Conservation (phyloP, 2,329 filamentous ascomycete genomes). For the Ascochyta viciae-villosae region DNA sequence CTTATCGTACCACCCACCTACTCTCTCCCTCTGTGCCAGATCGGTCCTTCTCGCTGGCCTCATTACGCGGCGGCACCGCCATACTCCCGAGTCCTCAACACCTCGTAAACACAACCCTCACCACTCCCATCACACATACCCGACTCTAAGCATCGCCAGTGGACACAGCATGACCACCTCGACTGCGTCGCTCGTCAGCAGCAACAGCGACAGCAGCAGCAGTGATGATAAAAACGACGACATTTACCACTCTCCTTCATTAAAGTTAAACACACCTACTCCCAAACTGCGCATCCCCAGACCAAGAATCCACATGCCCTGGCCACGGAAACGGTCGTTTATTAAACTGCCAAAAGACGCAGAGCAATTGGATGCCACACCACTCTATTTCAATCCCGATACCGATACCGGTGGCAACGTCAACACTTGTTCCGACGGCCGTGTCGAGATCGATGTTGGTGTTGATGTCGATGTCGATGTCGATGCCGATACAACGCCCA, state of each 20-base stretch:
- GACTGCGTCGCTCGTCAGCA: background rate
- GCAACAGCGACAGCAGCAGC: background rate
- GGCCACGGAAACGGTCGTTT: background rate
- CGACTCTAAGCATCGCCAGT: no score
- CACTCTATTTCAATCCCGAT: background rate
- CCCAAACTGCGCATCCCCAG: background rate
- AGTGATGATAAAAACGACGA: no score
- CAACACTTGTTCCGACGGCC: no score
- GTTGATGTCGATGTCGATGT: no score
- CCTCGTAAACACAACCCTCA: background rate
- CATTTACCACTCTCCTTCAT: no score
- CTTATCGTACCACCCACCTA: background rate
- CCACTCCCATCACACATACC: no score
- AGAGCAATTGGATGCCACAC: background rate
- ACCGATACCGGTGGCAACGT: background rate
- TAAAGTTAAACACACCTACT: background rate
- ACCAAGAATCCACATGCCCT: background rate
- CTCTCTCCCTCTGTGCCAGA: background rate
- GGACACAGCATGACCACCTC: background rate
- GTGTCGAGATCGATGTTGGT: no score
- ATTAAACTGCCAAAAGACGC: background rate
- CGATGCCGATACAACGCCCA: no score
- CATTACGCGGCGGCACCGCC: no score
- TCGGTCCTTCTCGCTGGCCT: background rate
- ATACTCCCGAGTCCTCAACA: background rate